These are phyloP conservation scores for Penicillium sp. DNA, from an alignment of 2,329 filamentous ascomycete species.

Conservation along the genomic window DNA sequence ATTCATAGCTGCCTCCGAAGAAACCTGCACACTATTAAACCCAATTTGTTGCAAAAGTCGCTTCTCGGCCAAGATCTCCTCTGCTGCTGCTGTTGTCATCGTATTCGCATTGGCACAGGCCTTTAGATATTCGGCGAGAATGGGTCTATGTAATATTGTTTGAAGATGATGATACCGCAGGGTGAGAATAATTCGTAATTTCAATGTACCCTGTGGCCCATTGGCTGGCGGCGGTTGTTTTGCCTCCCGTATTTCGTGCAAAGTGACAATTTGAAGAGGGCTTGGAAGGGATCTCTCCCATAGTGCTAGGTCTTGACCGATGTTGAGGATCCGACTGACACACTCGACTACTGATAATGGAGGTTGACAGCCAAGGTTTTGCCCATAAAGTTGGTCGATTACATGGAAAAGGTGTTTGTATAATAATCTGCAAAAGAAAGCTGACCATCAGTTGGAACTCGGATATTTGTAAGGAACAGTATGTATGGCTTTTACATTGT, in stretches of 20 bases:
- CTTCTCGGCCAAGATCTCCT: neutral
- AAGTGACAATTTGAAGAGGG: neutral
- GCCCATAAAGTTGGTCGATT: slow-evolving; percentile 37
- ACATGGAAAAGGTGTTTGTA: slow-evolving; percentile 30
- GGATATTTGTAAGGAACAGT: neutral
- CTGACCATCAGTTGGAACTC: neutral
- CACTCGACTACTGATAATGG: neutral
- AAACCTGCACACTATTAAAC: slow-evolving; percentile 21
- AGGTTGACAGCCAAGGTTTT: neutral
- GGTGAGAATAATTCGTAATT: slow-evolving; percentile 41
- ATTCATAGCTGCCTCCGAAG: slow-evolving; percentile 27
- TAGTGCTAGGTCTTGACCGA: slow-evolving; percentile 38
- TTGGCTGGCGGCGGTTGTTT: too few species aligned
- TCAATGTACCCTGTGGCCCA: neutral
- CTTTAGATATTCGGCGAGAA: slow-evolving; percentile 23
- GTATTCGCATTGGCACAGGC: neutral
- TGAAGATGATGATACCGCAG: slow-evolving; percentile 40
- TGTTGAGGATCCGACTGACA: neutral
- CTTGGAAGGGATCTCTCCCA: neutral
- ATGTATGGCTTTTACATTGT: slow-evolving; percentile 23
- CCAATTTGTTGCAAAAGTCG: slow-evolving; percentile 11
- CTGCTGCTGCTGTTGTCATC: too few species aligned
- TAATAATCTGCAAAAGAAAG: slow-evolving; percentile 9
- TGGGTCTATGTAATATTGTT: slow-evolving; percentile 39
- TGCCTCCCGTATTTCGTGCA: neutral